These are phyloP conservation scores for Candida germanica DNA, from an alignment of 805 yeast species.

Conservation along the genomic window DNA sequence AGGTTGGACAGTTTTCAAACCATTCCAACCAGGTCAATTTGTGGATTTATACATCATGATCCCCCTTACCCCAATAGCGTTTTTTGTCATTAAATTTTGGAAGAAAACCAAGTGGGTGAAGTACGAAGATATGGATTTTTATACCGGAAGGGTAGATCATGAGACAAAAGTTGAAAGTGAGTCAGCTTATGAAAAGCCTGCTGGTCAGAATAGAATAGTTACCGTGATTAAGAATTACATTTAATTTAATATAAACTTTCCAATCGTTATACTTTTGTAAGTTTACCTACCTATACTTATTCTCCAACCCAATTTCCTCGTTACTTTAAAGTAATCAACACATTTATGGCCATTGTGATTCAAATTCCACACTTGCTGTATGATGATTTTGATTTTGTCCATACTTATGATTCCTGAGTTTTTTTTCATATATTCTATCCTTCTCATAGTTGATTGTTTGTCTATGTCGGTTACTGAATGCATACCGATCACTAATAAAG, in stretches of 20 bases:
- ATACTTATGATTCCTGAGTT: neutral
- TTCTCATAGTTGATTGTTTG: no score
- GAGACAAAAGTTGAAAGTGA: conserved; percentile 1
- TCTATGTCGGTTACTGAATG: conserved; percentile 14
- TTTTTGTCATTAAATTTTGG: conserved; percentile 38
- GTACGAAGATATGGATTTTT: conserved; percentile 46
- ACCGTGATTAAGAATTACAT: neutral
- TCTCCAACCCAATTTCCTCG: conserved; percentile 39
- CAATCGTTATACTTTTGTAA: no score
- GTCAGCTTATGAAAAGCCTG: neutral
- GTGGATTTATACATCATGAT: conserved; percentile 20
- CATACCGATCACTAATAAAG: conserved; percentile 38
- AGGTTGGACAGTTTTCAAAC: conserved; percentile 21
- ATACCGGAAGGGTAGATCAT: conserved; percentile 28
- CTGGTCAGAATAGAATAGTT: neutral
- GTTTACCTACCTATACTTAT: conserved; percentile 20
- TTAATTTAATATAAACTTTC: neutral
- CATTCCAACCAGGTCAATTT: conserved; percentile 18
- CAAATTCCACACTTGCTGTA: conserved; percentile 37
- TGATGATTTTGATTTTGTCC: conserved; percentile 13
- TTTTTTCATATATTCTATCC: neutral
- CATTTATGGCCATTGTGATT: conserved; percentile 26
- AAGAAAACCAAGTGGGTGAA: conserved; percentile 32
- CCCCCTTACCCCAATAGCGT: conserved; percentile 17
- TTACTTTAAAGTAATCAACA: conserved; percentile 44